Evolutionary conservation across 1,284 basidiomycete genomes (phyloP).

Genomic region (Mycosarcoma mackinlayi): DNA sequence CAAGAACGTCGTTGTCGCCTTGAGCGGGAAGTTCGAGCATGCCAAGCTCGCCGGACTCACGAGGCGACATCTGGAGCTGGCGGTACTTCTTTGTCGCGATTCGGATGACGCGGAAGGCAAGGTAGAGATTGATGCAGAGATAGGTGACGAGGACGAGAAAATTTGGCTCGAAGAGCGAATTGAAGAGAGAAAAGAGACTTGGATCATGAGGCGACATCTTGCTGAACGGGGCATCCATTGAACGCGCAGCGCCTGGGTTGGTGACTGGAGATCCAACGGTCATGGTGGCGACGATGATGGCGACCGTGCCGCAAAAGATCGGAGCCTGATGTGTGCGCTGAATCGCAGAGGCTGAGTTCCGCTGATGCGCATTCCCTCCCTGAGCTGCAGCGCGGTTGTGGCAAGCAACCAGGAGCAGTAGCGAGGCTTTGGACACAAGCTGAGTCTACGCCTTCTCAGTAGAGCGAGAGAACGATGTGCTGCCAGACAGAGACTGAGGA

Average conservation of each 20-base stretch:
- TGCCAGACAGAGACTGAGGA: background rate
- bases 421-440: too few relatives aligned
- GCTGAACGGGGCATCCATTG: background rate
- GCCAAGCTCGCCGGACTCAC: conserved; percentile 15
- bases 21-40: background rate
- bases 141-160: conserved; percentile 49
- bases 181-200: conserved; percentile 29
- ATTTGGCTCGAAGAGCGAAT: conserved; percentile 49
- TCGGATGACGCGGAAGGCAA: conserved; percentile 20
- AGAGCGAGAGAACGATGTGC: background rate
- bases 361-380: too few relatives aligned
- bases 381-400: too few relatives aligned
- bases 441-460: too few relatives aligned
- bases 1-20: conserved; percentile 1
- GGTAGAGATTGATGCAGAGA: conserved; percentile 35
- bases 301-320: too few relatives aligned
- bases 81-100: conserved; percentile 33
- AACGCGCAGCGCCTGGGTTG: background rate
- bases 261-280: conserved; percentile 10
- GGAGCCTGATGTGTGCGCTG: too few relatives aligned
- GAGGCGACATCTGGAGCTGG: conserved; percentile 18
- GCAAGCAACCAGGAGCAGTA: too few relatives aligned
- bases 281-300: background rate
- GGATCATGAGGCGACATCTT: conserved; percentile 28
- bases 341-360: too few relatives aligned